phyloP scores from a whole-genome alignment of 2,329 filamentous ascomycete genomes.

The Pseudocercospora fijiensis region DNA sequence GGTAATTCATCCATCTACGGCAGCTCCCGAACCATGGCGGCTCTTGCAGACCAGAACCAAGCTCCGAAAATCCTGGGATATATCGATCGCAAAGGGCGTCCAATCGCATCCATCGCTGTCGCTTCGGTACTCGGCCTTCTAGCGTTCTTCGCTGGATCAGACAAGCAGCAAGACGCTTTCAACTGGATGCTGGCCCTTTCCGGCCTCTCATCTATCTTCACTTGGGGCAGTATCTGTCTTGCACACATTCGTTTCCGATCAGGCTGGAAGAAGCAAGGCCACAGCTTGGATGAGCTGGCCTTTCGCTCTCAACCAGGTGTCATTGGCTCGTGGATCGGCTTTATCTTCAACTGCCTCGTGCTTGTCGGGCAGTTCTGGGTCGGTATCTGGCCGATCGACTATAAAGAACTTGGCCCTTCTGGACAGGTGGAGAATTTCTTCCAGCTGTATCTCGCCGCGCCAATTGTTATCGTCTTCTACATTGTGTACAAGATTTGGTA shows the following conservation, averaged over 20 bases:
- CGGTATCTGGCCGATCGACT: conserved; percentile 68
- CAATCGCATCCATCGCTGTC: conserved; percentile 68
- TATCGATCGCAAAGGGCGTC: conserved; percentile 75
- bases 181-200: conserved; percentile 77
- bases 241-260: conserved; percentile 85
- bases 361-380: conserved; percentile 77
- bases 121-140: conserved; percentile 70
- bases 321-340: conserved; percentile 61
- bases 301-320: conserved; percentile 59
- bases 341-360: conserved; percentile 62
- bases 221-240: conserved; percentile 82
- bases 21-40: conserved; percentile 83
- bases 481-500: conserved; percentile 36
- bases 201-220: conserved; percentile 72
- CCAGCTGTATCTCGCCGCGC: conserved; percentile 37
- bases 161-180: conserved; percentile 63
- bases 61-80: conserved; percentile 60
- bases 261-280: conserved; percentile 70
- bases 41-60: conserved; percentile 68
- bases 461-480: conserved; percentile 38
- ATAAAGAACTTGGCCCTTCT: conserved; percentile 18
- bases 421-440: conserved; percentile 33
- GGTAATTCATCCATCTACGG: conserved; percentile 55
- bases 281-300: conserved; percentile 63
- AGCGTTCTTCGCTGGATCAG: conserved; percentile 70